These are phyloP conservation scores for Tricholoma sp. DNA, from an alignment of 768 basidiomycete species.

Conservation along the genomic window DNA sequence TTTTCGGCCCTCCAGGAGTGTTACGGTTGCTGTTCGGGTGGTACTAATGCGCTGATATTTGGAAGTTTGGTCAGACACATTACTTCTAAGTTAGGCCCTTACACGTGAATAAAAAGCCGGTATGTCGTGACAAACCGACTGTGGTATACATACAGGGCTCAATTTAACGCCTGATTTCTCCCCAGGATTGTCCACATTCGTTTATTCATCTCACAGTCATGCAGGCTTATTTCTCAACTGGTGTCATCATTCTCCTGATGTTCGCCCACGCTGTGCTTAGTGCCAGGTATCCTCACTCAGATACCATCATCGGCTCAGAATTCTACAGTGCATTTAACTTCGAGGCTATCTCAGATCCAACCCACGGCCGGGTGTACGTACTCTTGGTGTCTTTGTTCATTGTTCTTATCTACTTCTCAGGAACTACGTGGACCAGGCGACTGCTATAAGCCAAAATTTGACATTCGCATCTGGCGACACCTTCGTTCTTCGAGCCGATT, in stretches of 20 bases:
- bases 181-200: no score
- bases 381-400: neutral
- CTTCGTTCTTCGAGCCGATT: slow-evolving; percentile 51
- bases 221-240: neutral
- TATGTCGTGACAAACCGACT: neutral
- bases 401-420: slow-evolving; percentile 16
- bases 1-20: no score
- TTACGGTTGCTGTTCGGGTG: no score
- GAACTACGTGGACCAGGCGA: slow-evolving; percentile 34
- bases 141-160: neutral
- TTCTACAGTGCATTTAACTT: slow-evolving; percentile 48
- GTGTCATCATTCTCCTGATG: slow-evolving; percentile 1
- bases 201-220: neutral
- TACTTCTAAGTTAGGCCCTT: no score
- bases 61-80: no score
- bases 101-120: no score
- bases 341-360: slow-evolving; percentile 50
- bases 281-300: slow-evolving; percentile 35
- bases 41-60: no score
- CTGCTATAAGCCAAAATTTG: slow-evolving; percentile 43
- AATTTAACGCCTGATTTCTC: no score
- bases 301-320: slow-evolving; percentile 36
- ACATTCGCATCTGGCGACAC: slow-evolving; percentile 44
- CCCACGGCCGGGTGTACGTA: slow-evolving; percentile 56
- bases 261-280: slow-evolving; percentile 13